A percentile compares a stretch with the other conserved stretches of the same genome.
Conservation (phyloP, 1,284 basidiomycete species). For the Microbotryum scabiosae region DNA sequence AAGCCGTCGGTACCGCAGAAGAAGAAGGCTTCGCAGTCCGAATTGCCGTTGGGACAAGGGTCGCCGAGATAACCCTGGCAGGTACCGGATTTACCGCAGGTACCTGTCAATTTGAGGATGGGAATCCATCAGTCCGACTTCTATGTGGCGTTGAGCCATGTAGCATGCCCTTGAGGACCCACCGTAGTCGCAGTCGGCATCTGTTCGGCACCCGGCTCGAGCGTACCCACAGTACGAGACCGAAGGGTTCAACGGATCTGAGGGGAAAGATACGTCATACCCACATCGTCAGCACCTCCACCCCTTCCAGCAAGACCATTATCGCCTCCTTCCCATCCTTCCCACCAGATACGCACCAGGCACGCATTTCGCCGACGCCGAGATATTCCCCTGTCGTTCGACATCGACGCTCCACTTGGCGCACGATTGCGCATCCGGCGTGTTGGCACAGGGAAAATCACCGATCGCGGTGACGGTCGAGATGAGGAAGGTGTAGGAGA, state of each 20-base stretch:
- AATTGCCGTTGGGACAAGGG: constrained; percentile 21
- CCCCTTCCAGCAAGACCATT: background rate
- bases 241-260: constrained; percentile 28
- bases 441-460: constrained; percentile 28
- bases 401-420: constrained; percentile 14
- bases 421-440: constrained; percentile 19
- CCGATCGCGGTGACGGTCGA: constrained; percentile 22
- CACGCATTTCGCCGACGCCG: constrained; percentile 18
- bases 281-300: background rate
- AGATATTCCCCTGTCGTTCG: constrained; percentile 24
- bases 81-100: constrained; percentile 19
- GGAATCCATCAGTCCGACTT: too few relatives aligned
- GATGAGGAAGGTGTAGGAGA: constrained; percentile 7
- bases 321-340: background rate
- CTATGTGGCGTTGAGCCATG: background rate
- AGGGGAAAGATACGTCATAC: background rate
- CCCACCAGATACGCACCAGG: constrained; percentile 13
- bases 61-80: constrained; percentile 29
- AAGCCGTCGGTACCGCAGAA: constrained; percentile 27
- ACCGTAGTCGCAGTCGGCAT: constrained; percentile 32
- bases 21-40: constrained; percentile 32
- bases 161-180: background rate
- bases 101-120: constrained; percentile 8
- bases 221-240: constrained; percentile 32
- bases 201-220: constrained; percentile 17